Base-by-base conservation (phyloP, 164 flowering plant genomes). In the Kalanchoe fedtschenkoi region DNA sequence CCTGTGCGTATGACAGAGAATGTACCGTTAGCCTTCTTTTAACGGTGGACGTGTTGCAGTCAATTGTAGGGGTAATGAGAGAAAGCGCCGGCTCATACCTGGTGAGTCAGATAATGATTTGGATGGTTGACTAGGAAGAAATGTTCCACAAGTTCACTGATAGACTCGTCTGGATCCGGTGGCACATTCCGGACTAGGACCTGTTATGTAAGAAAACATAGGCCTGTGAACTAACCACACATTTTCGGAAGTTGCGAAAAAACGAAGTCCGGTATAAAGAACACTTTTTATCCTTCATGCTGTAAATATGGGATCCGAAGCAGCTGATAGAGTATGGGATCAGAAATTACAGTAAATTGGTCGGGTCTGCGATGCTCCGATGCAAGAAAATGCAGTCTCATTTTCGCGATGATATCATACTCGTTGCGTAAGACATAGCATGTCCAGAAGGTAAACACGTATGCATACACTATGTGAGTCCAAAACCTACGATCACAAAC, bases 171-270 rank as follows among this genome's bases (percentile, higher is more conserved):
- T 11, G 76, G 71, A 38, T 83, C 87, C 29, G 87, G 85, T 14
- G 90, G 90, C 15, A 85, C 82, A 69, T 85, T 85, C 62, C 78
- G 75, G 15, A 81, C 90, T 62, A 85, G 84, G 38, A 81, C 88
- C 91, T 85, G 76, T 16, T 16, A 68, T 46, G 9, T 33, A 54
- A 10, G 2, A 42, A 11, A 61, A 34, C n/a, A 32, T 21, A 21
- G 42, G 32, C 17, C 28, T 9, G 13, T 19, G 33, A n/a, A 24
- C 58, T 0, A 21, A 55, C 59, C 34, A 14, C 33, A 55, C 30
- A 38, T 30, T n/a, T 7, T 39, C 4, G 26, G 19, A 14, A 43
- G 4, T 13, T n/a, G n/a, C n/a, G n/a, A n/a, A n/a, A n/a, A n/a
- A n/a, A n/a, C n/a, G n/a, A n/a, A n/a, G n/a, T n/a, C n/a, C n/a